Percentiles rank a stretch among this genome's conserved stretches.
phyloP scores from a whole-genome alignment of 1,284 basidiomycete genomes.

The Wallemia ichthyophaga region DNA sequence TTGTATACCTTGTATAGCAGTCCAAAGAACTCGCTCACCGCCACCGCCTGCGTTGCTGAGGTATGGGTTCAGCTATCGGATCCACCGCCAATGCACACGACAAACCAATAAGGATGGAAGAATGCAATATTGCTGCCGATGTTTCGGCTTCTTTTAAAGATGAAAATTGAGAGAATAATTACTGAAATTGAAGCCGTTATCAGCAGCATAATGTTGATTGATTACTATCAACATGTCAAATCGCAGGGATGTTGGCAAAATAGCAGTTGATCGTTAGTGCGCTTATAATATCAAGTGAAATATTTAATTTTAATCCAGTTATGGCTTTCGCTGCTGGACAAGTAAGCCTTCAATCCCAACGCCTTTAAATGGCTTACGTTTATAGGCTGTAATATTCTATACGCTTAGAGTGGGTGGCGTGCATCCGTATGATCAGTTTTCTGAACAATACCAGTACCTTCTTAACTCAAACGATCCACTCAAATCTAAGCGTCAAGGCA shows the following conservation, averaged over 20 bases:
- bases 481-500: constrained; percentile 12
- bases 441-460: too few species aligned
- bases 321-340: neutral
- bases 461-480: constrained; percentile 16
- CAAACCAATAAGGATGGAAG: constrained; percentile 86
- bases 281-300: constrained; percentile 11
- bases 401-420: constrained; percentile 14
- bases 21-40: constrained; percentile 86
- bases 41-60: constrained; percentile 82
- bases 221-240: constrained; percentile 5
- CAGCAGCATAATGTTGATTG: neutral
- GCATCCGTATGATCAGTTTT: too few species aligned
- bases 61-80: constrained; percentile 1
- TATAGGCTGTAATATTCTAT: constrained; percentile 24
- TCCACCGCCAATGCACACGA: constrained; percentile 1
- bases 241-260: constrained; percentile 15
- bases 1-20: constrained; percentile 53
- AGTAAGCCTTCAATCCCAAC: neutral
- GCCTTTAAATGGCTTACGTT: neutral
- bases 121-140: constrained; percentile 34
- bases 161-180: neutral
- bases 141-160: constrained; percentile 7
- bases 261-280: constrained; percentile 18
- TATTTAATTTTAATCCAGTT: too few species aligned
- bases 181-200: neutral